Percentiles rank a stretch among this genome's conserved stretches.
Conservation (phyloP, 352 stramenopile species). For the Globisporangium yorkense region DNA sequence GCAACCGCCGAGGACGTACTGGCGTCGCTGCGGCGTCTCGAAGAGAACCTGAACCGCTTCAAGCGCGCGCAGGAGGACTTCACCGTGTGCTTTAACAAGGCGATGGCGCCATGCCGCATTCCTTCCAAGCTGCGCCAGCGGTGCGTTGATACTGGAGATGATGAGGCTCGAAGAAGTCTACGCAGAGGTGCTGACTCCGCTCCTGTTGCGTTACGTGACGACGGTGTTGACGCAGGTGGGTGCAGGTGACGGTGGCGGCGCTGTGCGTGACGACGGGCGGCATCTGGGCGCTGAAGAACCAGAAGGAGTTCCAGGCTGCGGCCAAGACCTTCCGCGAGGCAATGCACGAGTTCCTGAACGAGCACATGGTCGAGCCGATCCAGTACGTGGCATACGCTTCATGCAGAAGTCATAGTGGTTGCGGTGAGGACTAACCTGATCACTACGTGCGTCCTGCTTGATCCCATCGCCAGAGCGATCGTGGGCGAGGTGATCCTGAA, state of each 20-base stretch:
- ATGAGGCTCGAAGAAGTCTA: too few relatives aligned
- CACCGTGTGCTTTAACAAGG: slow-evolving; percentile 36
- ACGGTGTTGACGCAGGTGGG: slow-evolving; percentile 28
- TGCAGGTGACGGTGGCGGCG: slow-evolving; percentile 49
- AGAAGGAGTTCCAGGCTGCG: slow-evolving; percentile 52
- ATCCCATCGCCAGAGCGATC: slow-evolving; percentile 37
- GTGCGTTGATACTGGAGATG: slow-evolving; percentile 7
- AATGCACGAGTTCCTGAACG: slow-evolving; percentile 63
- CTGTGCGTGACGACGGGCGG: slow-evolving; percentile 49
- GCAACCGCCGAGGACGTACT: slow-evolving; percentile 26
- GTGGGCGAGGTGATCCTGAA: slow-evolving; percentile 77
- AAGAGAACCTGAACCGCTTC: slow-evolving; percentile 46
- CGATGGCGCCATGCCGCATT: slow-evolving; percentile 52
- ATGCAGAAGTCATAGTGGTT: too few relatives aligned
- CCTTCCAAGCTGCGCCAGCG: slow-evolving; percentile 68
- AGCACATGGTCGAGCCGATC: slow-evolving; percentile 76
- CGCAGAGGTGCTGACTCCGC: not conserved
- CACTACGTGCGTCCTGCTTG: not conserved
- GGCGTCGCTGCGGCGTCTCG: slow-evolving; percentile 36
- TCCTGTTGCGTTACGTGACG: not conserved
- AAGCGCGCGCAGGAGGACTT: slow-evolving; percentile 41
- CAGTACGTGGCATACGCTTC: slow-evolving; percentile 23
- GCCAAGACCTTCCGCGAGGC: slow-evolving; percentile 30
- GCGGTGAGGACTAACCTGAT: not conserved
- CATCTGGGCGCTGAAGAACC: slow-evolving; percentile 62